Base-by-base conservation (phyloP, 768 basidiomycete genomes). In the Panaeolus cyanescens region DNA sequence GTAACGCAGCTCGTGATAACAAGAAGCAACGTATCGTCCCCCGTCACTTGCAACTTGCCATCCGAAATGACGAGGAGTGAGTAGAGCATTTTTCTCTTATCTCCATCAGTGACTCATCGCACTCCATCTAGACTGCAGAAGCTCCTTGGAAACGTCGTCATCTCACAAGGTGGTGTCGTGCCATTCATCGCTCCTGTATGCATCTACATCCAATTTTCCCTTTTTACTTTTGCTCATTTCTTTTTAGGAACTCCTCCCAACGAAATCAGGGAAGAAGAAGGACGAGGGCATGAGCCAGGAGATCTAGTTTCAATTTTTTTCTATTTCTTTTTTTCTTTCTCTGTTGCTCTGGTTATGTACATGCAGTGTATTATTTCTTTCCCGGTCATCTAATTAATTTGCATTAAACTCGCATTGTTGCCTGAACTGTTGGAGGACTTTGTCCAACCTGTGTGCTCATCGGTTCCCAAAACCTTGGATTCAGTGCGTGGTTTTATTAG, bases 21-120 rank as follows among this genome's bases (percentile, higher is more conserved):
- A 93, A 93, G 84, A 93, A 95, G 80, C 91, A 93, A 65, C 93
- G 95, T 86, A 96, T 96, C 70, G 92, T 96, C 28, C 95, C 95
- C 50, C 90, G 95, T 75, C 95, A 97, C 77, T 80, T 96, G 54
- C 95, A 97, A 75, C 87, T 96, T 64, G 95, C 95, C 64, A 95
- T 97, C 77, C 87, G 95, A 56, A 94, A 96, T 74, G 94, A 96
- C 64, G 94, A 96, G 76, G 94, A 93, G 89, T 89, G 67, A 62
- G 85, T 77, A 8, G 13, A 6, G 15, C 50, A 7, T 34, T 28
- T 34, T 10, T 55, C 19, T 17, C 58, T 54, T 63, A 57, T 55
- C 45, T 30, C 55, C 61, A 50, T 56, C 33, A 60, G 33, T 45
- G 50, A 22, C 33, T 58, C n/a, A 54, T 45, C 20, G 12, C 36